phyloP scores from a whole-genome alignment of 1,284 basidiomycete genomes.

The Athelia sp. region DNA sequence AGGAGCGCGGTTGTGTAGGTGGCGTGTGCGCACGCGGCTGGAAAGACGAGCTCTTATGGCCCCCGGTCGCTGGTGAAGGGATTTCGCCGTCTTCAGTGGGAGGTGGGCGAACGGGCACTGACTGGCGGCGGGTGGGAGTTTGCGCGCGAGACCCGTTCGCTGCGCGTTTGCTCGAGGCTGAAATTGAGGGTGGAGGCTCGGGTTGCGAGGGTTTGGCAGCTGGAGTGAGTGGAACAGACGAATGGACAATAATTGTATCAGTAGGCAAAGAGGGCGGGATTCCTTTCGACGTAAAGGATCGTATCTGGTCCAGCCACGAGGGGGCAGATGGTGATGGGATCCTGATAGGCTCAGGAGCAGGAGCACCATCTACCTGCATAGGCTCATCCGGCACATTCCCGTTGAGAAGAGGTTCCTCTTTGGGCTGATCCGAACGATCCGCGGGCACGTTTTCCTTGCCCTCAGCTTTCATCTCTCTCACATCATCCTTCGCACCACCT shows the following conservation, averaged over 20 bases:
- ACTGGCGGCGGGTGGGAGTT: slow-evolving; percentile 7
- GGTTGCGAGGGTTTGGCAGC: slow-evolving; percentile 1
- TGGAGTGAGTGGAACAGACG: background rate
- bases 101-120: slow-evolving; percentile 17
- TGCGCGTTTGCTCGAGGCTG: background rate
- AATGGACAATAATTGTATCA: background rate
- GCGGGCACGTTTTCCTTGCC: too few relatives aligned
- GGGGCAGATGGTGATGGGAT: background rate
- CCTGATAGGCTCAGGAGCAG: background rate
- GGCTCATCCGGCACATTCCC: background rate
- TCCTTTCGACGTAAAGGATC: background rate
- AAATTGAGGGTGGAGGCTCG: background rate
- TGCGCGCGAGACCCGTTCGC: slow-evolving; percentile 3
- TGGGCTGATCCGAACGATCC: too few relatives aligned
- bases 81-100: slow-evolving; percentile 57
- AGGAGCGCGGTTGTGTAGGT: slow-evolving; percentile 43
- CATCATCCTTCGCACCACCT: too few relatives aligned
- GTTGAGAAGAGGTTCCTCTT: too few relatives aligned
- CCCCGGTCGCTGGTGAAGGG: slow-evolving; percentile 17
- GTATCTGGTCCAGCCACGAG: background rate
- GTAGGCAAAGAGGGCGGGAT: background rate
- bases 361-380: background rate
- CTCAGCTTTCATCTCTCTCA: too few relatives aligned
- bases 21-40: slow-evolving; percentile 33
- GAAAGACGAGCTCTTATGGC: slow-evolving; percentile 25